These are phyloP conservation scores for Asterophora parasitica DNA, from an alignment of 768 basidiomycete genomes.

Conservation along the genomic window DNA sequence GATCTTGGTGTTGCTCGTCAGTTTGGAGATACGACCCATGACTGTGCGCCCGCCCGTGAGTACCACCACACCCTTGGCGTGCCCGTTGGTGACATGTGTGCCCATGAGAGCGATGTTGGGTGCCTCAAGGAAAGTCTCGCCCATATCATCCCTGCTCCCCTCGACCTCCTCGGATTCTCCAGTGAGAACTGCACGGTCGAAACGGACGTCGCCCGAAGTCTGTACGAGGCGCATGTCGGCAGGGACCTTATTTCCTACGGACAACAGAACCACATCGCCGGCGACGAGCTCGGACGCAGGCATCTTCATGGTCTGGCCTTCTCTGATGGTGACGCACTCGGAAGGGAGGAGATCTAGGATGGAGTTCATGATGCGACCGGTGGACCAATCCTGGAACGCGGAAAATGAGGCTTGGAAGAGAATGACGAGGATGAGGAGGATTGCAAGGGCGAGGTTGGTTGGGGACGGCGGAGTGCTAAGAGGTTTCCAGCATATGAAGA, in stretches of 20 bases:
- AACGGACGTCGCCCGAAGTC: conserved; percentile 45
- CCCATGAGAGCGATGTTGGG: conserved; percentile 46
- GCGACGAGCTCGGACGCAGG: conserved; percentile 13
- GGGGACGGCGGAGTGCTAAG: conserved; percentile 11
- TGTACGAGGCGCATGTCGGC: conserved; percentile 49
- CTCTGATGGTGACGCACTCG: conserved; percentile 15
- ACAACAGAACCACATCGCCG: conserved; percentile 15
- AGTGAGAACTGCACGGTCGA: conserved; percentile 52
- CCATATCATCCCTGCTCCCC: conserved; percentile 39
- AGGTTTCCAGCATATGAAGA: conserved; percentile 16
- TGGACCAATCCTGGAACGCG: conserved; percentile 17
- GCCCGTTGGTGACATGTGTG: conserved; percentile 37
- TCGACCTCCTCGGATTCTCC: conserved; percentile 45
- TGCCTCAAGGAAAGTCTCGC: conserved; percentile 45
- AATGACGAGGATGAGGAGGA: conserved; percentile 14
- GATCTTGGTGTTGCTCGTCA: conserved; percentile 42
- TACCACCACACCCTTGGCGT: conserved; percentile 36
- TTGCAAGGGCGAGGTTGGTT: conserved; percentile 17
- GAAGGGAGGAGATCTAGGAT: conserved; percentile 17
- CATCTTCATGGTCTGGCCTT: conserved; percentile 13
- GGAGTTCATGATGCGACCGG: conserved; percentile 17
- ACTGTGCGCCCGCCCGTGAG: conserved; percentile 39
- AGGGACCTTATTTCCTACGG: conserved; percentile 17
- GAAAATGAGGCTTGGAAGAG: conserved; percentile 12
- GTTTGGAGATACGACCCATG: conserved; percentile 52